These are phyloP conservation scores for Crucihimalaya himalaica DNA, from an alignment of 345 rosid genomes.

Conservation along the genomic window DNA sequence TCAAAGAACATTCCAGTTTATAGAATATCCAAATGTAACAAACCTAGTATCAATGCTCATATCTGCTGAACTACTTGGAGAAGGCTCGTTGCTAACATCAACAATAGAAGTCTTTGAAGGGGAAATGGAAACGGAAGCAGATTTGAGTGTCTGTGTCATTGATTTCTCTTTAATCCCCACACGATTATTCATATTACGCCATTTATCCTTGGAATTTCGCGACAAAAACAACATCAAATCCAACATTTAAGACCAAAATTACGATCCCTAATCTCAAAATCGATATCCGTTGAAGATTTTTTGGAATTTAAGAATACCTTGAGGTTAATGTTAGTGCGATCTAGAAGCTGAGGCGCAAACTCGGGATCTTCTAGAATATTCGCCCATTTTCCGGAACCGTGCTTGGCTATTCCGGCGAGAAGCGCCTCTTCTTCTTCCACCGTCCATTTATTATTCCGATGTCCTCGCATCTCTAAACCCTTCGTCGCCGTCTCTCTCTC, in stretches of 20 bases:
- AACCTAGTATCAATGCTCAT: slow-evolving; percentile 7
- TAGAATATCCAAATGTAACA: background rate
- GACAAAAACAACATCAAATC: background rate
- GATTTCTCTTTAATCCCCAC: slow-evolving; percentile 44
- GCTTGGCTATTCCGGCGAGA: slow-evolving; percentile 64
- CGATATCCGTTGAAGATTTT: background rate
- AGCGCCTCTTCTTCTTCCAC: slow-evolving; percentile 78
- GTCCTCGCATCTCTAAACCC: slow-evolving; percentile 42
- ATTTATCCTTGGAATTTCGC: slow-evolving; percentile 57
- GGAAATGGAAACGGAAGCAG: background rate
- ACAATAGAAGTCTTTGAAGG: background rate
- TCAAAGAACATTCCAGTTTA: background rate
- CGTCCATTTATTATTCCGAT: slow-evolving; percentile 78
- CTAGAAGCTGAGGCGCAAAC: slow-evolving; percentile 52
- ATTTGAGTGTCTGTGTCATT: slow-evolving; percentile 44
- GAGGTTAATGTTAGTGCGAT: slow-evolving; percentile 81
- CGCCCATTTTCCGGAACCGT: slow-evolving; percentile 81
- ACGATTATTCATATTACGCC: slow-evolving; percentile 59
- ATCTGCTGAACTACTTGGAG: background rate
- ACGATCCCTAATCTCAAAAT: background rate
- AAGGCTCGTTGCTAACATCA: slow-evolving; percentile 8
- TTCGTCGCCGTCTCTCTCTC: background rate
- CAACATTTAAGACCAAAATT: background rate
- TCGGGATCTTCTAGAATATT: slow-evolving; percentile 67
- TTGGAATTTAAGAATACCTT: slow-evolving; percentile 48